A percentile compares a stretch with the other conserved stretches of the same genome.
phyloP scores from a whole-genome alignment of 306 rosid species.

The Cicer chorassanicum region DNA sequence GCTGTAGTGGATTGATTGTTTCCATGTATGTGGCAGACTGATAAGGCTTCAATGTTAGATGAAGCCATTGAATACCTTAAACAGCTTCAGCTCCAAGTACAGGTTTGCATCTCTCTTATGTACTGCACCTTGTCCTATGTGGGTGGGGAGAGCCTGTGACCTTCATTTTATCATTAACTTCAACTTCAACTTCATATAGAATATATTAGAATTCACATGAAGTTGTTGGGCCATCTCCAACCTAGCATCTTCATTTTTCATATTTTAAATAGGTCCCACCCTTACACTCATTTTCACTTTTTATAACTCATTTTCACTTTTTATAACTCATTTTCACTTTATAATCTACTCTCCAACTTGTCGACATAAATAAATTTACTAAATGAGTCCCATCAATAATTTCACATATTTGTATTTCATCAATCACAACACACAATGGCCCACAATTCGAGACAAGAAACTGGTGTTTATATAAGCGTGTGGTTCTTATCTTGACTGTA shows the following conservation, averaged over 20 bases:
- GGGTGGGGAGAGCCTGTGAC: background rate
- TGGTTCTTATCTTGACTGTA: too few relatives aligned
- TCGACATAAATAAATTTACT: too few relatives aligned
- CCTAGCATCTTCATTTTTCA: background rate
- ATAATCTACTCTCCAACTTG: too few relatives aligned
- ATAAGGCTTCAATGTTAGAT: conserved; percentile 98
- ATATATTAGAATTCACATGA: conserved; percentile 1
- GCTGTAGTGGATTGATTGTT: conserved; percentile 23
- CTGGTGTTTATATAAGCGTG: too few relatives aligned
- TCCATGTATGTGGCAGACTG: conserved; percentile 64
- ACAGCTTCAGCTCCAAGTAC: conserved; percentile 99
- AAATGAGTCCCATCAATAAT: too few relatives aligned
- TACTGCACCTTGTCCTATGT: conserved; percentile 27
- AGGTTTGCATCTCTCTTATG: conserved; percentile 55
- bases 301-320: background rate
- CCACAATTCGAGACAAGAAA: too few relatives aligned
- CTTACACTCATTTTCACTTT: background rate
- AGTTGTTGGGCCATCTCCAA: background rate
- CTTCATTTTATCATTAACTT: conserved; percentile 9
- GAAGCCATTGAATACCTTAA: conserved; percentile 97
- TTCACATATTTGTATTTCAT: too few relatives aligned
- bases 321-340: too few relatives aligned
- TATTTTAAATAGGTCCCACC: conserved; percentile 4
- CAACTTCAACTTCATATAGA: background rate
- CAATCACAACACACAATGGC: too few relatives aligned